phyloP scores from a whole-genome alignment of 768 basidiomycete species.

The Sistotremastrum niveocremeum region DNA sequence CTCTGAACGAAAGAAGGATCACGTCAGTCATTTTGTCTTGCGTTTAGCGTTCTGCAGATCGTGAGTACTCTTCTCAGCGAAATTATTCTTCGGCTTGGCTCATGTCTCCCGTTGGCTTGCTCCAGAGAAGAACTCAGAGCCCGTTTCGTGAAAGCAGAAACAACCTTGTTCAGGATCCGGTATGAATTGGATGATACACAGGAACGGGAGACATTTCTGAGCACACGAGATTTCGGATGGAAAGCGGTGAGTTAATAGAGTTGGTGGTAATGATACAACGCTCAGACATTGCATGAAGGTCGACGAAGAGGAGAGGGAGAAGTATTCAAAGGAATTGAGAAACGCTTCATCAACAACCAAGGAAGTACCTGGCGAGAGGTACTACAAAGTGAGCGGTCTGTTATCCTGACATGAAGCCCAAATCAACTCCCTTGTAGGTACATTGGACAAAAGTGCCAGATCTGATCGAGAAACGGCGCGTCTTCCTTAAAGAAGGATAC shows the following conservation, averaged over 20 bases:
- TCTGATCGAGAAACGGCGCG: constrained; percentile 68
- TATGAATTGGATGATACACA: constrained; percentile 48
- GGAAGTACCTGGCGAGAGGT: constrained; percentile 37
- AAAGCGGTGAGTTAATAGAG: constrained; percentile 28
- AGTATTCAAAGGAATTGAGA: constrained; percentile 33
- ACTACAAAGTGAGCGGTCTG: constrained; percentile 54
- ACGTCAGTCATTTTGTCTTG: constrained; percentile 87
- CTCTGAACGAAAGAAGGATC: constrained; percentile 64
- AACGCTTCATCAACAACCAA: constrained; percentile 30
- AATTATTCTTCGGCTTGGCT: neutral
- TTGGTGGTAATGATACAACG: too few species aligned
- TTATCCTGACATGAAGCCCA: neutral
- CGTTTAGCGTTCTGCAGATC: constrained; percentile 92
- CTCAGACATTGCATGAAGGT: constrained; percentile 29
- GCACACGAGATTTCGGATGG: constrained; percentile 53
- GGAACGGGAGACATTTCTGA: constrained; percentile 57
- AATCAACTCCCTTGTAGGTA: constrained; percentile 38
- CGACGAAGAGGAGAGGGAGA: constrained; percentile 37
- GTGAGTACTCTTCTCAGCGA: constrained; percentile 36
- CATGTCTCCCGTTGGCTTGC: neutral
- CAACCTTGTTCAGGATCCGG: constrained; percentile 67
- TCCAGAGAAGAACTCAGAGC: constrained; percentile 77
- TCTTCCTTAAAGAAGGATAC: constrained; percentile 66
- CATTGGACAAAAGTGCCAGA: constrained; percentile 93
- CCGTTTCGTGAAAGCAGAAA: constrained; percentile 84